Evolutionary conservation across 371 early-diverging fungal genomes (phyloP).

Genomic region (Mortierella sp.): DNA sequence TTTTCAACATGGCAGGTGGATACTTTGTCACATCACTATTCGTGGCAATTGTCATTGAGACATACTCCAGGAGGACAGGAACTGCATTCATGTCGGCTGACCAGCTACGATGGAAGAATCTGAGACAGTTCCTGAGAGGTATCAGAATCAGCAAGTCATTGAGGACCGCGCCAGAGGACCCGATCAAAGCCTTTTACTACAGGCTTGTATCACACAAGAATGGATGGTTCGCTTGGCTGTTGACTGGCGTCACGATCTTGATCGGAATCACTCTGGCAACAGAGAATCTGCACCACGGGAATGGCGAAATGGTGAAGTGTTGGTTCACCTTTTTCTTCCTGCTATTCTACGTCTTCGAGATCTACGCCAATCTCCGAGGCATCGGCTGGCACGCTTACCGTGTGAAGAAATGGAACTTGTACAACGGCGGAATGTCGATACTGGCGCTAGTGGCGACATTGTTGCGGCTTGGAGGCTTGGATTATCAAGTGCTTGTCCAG

Average conservation of each 20-base stretch:
- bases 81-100: no score
- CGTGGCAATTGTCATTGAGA: no score
- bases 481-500: constrained; percentile 61
- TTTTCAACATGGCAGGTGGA: no score
- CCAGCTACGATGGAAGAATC: constrained; percentile 53
- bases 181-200: constrained; percentile 59
- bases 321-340: constrained; percentile 61
- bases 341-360: constrained; percentile 63
- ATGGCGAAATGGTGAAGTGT: constrained; percentile 41
- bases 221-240: constrained; percentile 60
- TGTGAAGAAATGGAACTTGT: constrained; percentile 70
- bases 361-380: constrained; percentile 61
- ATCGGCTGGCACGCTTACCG: constrained; percentile 69
- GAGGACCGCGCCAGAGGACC: constrained; percentile 56
- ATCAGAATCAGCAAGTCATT: constrained; percentile 65
- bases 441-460: constrained; percentile 63
- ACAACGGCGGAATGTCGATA: constrained; percentile 63
- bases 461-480: constrained; percentile 33
- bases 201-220: constrained; percentile 57
- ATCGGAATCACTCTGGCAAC: constrained; percentile 67
- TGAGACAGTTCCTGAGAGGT: constrained; percentile 69
- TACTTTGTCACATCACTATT: no score
- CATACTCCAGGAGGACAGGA: no score
- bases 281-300: constrained; percentile 53
- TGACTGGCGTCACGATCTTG: constrained; percentile 60